phyloP scores from a whole-genome alignment of 257 asterid species.

The Scutellaria barbata region DNA sequence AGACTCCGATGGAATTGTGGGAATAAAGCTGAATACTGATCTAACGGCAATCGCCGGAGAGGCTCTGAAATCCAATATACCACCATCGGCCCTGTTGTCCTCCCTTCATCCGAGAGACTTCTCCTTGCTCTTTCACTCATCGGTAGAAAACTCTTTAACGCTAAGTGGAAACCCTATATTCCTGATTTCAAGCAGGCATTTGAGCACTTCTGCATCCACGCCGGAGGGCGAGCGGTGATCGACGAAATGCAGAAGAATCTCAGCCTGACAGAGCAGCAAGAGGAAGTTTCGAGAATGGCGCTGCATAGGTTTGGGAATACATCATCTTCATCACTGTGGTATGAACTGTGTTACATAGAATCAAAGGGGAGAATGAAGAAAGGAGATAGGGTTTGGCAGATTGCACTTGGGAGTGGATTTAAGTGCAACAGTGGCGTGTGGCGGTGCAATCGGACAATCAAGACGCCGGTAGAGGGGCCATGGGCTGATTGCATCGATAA shows the following conservation, averaged over 20 bases:
- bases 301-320: constrained; percentile 71
- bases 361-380: constrained; percentile 71
- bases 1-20: constrained; percentile 55
- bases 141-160: constrained; percentile 43
- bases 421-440: constrained; percentile 61
- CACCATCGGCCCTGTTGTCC: constrained; percentile 62
- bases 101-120: constrained; percentile 63
- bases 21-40: constrained; percentile 57
- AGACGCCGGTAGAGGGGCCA: no score
- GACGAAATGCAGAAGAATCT: constrained; percentile 68
- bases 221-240: constrained; percentile 74
- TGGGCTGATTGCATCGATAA: no score
- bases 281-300: constrained; percentile 71
- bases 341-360: constrained; percentile 67
- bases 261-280: constrained; percentile 54
- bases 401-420: constrained; percentile 60
- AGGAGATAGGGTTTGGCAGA: constrained; percentile 72
- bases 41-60: constrained; percentile 65
- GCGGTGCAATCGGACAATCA: background rate
- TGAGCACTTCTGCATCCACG: constrained; percentile 74
- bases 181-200: constrained; percentile 69
- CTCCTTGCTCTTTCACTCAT: constrained; percentile 47
- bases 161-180: constrained; percentile 48
- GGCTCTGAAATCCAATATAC: constrained; percentile 65
- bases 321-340: constrained; percentile 73